Base-by-base conservation (phyloP, 805 yeast genomes). In the Saccharomycopsis babjevae region DNA sequence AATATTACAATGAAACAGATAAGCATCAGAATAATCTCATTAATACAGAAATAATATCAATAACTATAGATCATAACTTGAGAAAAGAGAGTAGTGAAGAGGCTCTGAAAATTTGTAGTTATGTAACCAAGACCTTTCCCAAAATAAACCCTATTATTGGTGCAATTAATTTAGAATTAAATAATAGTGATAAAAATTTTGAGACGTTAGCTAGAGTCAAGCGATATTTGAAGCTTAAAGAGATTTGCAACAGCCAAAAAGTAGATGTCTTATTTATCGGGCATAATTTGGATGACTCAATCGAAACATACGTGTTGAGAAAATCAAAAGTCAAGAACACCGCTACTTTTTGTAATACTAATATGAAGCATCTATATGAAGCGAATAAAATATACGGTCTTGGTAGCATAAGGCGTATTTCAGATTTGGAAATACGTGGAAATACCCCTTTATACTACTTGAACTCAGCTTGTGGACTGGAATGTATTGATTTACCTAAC, bases 291-390 rank as follows among this genome's bases (percentile, higher is more conserved):
- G 72, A 77, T 56, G 81, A 77, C 64, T 76, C 74, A 57, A 58
- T 76, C 28, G 81, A 77, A 61, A 77, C 81, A 1, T 77, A 67
- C 61, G 61, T 77, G 42, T 76, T 74, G 60, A 64, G 81, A 39
- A 70, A 75, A 69, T 65, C 79, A 79, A 50, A 28, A 34, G 46
- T 25, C 28, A 36, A 32, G 15, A 18, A 40, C 11, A 18, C 52
- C 22, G 22, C 30, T 22, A 22, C 5, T 10, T 57, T 57, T 36
- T 8, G 8, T 16, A 25, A 25, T 32, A 22, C 10, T 7, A 32
- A 38, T 18, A 25, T 55, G 42, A 1, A 13, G 16, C 38, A 57
- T 62, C 13, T 46, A 75, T 20, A 78, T 78, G 1, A 30, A 67
- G 15, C 62, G 62, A 16, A 64, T 67, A 15, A 59, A 22, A 16